phyloP scores from a whole-genome alignment of 129 eudicot genomes.

The Pulicaria dysenterica region DNA sequence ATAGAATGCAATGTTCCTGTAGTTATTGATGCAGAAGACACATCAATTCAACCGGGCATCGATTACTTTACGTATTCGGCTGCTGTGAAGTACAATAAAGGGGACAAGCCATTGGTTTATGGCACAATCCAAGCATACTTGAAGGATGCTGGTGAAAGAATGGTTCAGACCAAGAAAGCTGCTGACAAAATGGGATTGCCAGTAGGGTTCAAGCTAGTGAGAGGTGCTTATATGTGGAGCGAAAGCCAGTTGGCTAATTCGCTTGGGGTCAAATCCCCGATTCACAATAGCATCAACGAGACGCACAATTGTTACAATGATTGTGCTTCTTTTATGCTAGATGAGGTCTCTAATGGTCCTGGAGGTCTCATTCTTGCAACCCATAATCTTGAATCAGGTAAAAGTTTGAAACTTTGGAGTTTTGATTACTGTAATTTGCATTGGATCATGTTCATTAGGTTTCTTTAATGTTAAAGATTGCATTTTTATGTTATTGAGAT shows the following conservation, averaged over 20 bases:
- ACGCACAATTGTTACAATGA: slow-evolving; percentile 72
- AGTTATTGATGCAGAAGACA: slow-evolving; percentile 91
- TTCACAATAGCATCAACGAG: slow-evolving; percentile 54
- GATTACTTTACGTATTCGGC: slow-evolving; percentile 81
- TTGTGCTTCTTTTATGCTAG: slow-evolving; percentile 80
- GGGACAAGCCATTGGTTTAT: slow-evolving; percentile 48
- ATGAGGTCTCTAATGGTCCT: slow-evolving; percentile 61
- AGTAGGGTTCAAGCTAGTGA: slow-evolving; percentile 83
- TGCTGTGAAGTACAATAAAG: slow-evolving; percentile 48
- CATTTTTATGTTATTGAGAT: slow-evolving; percentile 24
- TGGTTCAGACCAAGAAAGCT: slow-evolving; percentile 59
- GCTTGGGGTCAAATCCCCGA: slow-evolving; percentile 69
- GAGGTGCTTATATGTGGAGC: slow-evolving; percentile 89
- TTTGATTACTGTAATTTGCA: neutral
- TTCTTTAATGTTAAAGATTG: neutral
- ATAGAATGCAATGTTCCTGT: slow-evolving; percentile 64
- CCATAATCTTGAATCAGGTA: slow-evolving; percentile 93
- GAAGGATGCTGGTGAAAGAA: slow-evolving; percentile 77
- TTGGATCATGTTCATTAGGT: neutral
- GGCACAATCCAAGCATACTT: slow-evolving; percentile 84
- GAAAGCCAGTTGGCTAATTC: slow-evolving; percentile 63
- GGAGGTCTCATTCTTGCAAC: slow-evolving; percentile 87
- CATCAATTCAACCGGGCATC: slow-evolving; percentile 86
- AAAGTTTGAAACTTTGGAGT: slow-evolving; percentile 4
- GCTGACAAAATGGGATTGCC: slow-evolving; percentile 85